Evolutionary conservation across 2,329 filamentous ascomycete species (phyloP), one percentile per base, ranked within the genome.

Genomic region (Cladophialophora yegresii): DNA sequence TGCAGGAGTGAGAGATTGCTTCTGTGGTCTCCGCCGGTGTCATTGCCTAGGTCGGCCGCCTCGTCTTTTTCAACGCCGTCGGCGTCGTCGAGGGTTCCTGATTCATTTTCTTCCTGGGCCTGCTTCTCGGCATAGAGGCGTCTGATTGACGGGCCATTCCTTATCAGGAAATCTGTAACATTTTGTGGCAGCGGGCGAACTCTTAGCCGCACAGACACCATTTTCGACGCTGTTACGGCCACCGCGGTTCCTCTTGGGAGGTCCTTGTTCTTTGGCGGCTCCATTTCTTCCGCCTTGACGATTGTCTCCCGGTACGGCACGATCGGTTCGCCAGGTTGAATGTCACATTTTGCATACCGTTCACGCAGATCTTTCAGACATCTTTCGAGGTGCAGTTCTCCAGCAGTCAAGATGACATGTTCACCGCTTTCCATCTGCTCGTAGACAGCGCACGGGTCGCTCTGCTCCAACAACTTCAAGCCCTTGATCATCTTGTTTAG

Each of bases 271-370:
- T 84, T 91, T 0, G 92, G 90, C 1, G 92, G 87, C 26, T 92
- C 88, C 95, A 99, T 99, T 77, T 99, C 95, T 43, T 92, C 86
- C 0, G 89, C 90, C 28, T 86, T 85, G 47, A 97, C 88, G 64
- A 96, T 96, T 0, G 92, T 95, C 78, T 99, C 95, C 62, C 93
- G 85, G 77, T 96, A 99, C 0, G 95, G 95, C 13, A 99, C 95
- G 66, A 99, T 98, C 1, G 95, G 91, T 50, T 91, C 91, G 62
- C 95, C 93, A 30, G 91, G 91, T 74, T 98, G 93, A 58, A 99
- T 93, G 70, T 98, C 93, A 74, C 96, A 98, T 68, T 87, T 89
- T 5, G 95, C 93, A 74, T 96, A 99, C 4, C 95, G 84, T 74
- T 99, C 95, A 67, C 92, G 86, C 28, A 99, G 82, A 79, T 99